phyloP scores from a whole-genome alignment of 2,329 filamentous ascomycete genomes.

The Ascocoryne sarcoides region DNA sequence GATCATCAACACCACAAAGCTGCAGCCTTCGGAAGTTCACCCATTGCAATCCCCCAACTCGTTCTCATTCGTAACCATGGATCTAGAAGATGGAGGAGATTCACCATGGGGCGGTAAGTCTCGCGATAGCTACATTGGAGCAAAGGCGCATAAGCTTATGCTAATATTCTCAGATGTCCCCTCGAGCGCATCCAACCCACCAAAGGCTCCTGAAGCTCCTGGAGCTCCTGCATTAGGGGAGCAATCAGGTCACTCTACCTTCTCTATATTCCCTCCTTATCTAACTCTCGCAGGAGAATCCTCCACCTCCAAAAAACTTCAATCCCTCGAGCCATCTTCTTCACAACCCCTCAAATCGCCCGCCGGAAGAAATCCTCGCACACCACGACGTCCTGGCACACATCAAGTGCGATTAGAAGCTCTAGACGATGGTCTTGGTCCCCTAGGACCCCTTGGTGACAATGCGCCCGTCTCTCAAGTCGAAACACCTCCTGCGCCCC shows the following conservation, averaged over 20 bases:
- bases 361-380: constrained; percentile 25
- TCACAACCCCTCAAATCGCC: constrained; percentile 24
- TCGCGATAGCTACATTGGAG: background rate
- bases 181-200: constrained; percentile 28
- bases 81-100: constrained; percentile 36
- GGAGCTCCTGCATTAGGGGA: constrained; percentile 21
- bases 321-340: constrained; percentile 14
- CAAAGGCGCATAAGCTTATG: too few relatives aligned
- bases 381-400: constrained; percentile 54
- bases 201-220: constrained; percentile 19
- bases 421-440: constrained; percentile 66
- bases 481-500: constrained; percentile 59
- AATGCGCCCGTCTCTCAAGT: constrained; percentile 28
- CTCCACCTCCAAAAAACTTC: constrained; percentile 12
- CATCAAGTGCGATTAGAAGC: constrained; percentile 72
- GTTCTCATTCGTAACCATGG: constrained; percentile 28
- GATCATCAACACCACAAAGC: constrained; percentile 11
- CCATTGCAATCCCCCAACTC: constrained; percentile 2
- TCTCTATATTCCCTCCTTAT: background rate
- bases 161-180: constrained; percentile 32
- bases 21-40: constrained; percentile 6
- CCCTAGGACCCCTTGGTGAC: constrained; percentile 59
- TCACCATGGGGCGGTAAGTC: constrained; percentile 38
- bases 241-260: constrained; percentile 13
- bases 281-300: constrained; percentile 8